Evolutionary conservation across 179 eudicot genomes (phyloP).

Genomic region (Beta corolliflora): DNA sequence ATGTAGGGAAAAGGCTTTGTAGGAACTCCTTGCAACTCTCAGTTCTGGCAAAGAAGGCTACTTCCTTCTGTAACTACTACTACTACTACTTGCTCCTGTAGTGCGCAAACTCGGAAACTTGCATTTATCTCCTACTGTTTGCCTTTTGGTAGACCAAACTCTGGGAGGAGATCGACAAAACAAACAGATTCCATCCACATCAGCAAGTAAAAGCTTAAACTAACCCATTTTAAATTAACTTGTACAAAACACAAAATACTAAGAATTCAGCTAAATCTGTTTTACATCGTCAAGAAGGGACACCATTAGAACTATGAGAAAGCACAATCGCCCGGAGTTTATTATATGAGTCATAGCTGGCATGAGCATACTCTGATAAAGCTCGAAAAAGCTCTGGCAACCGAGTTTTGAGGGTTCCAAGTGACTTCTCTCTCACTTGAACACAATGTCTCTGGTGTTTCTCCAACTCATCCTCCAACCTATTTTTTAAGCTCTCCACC

Average conservation of each 20-base stretch:
- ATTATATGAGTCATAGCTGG: constrained; percentile 57
- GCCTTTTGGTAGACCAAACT: not conserved
- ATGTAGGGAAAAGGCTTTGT: no score
- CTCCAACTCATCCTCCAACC: constrained; percentile 75
- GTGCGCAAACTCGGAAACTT: no score
- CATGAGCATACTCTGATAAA: constrained; percentile 69
- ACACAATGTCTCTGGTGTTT: constrained; percentile 64
- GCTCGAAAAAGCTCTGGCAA: constrained; percentile 87
- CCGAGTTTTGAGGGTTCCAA: constrained; percentile 66
- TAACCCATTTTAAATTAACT: constrained; percentile 5
- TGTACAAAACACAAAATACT: not conserved
- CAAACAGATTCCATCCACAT: not conserved
- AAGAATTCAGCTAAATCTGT: not conserved
- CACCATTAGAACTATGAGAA: constrained; percentile 48
- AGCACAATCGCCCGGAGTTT: constrained; percentile 50
- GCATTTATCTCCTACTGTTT: not conserved
- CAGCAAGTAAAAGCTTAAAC: not conserved
- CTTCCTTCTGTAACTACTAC: no score
- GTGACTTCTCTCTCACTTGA: constrained; percentile 88
- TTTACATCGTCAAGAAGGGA: constrained; percentile 31
- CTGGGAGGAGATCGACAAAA: not conserved
- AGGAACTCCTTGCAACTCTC: no score
- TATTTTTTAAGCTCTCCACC: constrained; percentile 73
- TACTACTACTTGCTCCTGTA: no score
- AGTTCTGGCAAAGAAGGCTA: no score